These are phyloP conservation scores for Phytophthora litchii DNA, from an alignment of 352 stramenopile genomes.

Conservation along the genomic window DNA sequence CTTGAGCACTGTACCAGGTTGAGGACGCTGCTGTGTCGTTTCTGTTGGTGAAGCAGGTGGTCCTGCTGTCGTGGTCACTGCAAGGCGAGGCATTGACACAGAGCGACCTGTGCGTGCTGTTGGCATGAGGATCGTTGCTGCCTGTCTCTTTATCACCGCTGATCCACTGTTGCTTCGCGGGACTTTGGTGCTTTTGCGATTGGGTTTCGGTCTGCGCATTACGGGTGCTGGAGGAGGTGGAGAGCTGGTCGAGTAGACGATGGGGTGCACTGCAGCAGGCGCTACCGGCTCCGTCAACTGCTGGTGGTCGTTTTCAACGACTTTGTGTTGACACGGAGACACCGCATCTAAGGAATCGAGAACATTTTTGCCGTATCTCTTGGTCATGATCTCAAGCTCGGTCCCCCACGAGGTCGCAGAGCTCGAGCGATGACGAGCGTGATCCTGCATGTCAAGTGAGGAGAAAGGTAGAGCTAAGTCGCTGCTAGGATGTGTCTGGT, in stretches of 20 bases:
- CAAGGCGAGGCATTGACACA: conserved; percentile 6
- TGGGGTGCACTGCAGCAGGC: conserved; percentile 21
- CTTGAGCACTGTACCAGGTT: conserved; percentile 37
- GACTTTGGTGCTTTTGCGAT: conserved; percentile 21
- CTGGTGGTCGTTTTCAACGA: conserved; percentile 4
- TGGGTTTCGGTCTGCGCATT: conserved; percentile 18
- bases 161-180: conserved; percentile 1
- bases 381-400: conserved; percentile 62
- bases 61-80: not conserved
- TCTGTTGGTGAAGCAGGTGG: conserved; percentile 11
- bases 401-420: conserved; percentile 37
- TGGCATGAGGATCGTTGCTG: conserved; percentile 19
- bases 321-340: conserved; percentile 1
- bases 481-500: conserved; percentile 22
- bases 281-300: not conserved
- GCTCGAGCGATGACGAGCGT: conserved; percentile 13
- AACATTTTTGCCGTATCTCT: conserved; percentile 48
- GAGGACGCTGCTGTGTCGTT: conserved; percentile 7
- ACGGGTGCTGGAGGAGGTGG: conserved; percentile 12
- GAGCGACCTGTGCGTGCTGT: conserved; percentile 7
- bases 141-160: conserved; percentile 17
- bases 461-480: conserved; percentile 46
- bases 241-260: conserved; percentile 15
- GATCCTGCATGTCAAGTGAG: conserved; percentile 50
- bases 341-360: conserved; percentile 21